Evolutionary conservation across 257 asterid species (phyloP).

Genomic region (Voacanga thouarsii): DNA sequence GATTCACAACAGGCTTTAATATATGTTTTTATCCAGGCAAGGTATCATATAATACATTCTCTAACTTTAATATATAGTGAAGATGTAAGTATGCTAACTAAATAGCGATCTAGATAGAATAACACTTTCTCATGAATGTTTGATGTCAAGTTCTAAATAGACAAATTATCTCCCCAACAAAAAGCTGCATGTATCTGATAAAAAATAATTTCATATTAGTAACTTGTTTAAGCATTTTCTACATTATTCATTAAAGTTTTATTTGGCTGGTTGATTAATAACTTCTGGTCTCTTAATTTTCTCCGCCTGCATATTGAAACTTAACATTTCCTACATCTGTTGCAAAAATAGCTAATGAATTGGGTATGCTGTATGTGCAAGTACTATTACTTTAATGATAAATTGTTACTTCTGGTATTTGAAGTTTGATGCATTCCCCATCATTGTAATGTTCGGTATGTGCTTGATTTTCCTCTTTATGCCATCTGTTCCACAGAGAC

Average conservation of each 20-base stretch:
- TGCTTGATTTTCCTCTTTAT: slow-evolving; percentile 92
- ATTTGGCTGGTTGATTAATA: background rate
- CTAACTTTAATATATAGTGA: background rate
- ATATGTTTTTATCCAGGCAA: slow-evolving; percentile 87
- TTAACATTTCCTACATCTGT: background rate
- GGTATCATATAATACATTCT: slow-evolving; percentile 35
- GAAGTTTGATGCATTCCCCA: slow-evolving; percentile 92
- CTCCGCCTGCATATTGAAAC: background rate
- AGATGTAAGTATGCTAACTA: background rate
- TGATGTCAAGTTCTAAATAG: background rate
- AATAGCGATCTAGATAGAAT: background rate
- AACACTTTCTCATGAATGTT: background rate
- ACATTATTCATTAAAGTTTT: background rate
- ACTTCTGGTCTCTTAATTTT: background rate
- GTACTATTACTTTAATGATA: background rate
- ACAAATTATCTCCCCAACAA: too few species aligned
- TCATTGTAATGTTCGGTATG: slow-evolving; percentile 96
- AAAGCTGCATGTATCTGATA: background rate
- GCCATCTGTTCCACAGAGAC: slow-evolving; percentile 82
- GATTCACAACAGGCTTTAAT: slow-evolving; percentile 45
- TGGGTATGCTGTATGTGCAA: background rate
- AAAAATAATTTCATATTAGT: background rate
- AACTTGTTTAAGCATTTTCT: background rate
- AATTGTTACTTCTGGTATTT: slow-evolving; percentile 12
- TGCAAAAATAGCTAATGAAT: background rate